Evolutionary conservation across 225 moss, liverwort and hornwort genomes (phyloP).

Genomic region (Straminergon stramineum): DNA sequence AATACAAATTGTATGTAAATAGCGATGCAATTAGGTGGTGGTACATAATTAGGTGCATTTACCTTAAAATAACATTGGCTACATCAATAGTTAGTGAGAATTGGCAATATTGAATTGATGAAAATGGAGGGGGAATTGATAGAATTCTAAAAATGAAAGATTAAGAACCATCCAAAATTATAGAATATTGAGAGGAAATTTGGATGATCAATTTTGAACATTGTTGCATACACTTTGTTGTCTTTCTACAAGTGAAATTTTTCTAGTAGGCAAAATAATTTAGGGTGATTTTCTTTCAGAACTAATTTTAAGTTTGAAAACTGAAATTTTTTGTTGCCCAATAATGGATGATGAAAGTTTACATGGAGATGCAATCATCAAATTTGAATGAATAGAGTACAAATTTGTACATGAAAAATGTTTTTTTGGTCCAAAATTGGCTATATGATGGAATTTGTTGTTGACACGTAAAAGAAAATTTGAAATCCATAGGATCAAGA

Average conservation of each 20-base stretch:
- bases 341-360: background rate
- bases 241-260: no score
- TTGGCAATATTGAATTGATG: background rate
- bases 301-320: background rate
- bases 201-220: background rate
- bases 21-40: background rate
- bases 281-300: background rate
- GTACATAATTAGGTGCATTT: background rate
- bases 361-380: background rate
- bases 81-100: background rate
- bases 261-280: background rate
- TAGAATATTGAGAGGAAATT: background rate
- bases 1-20: background rate
- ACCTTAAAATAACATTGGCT: background rate
- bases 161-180: background rate
- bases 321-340: background rate
- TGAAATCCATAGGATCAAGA: background rate
- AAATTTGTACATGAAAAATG: background rate
- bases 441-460: background rate
- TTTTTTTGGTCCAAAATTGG: background rate
- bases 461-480: fast-evolving
- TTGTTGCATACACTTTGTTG: background rate
- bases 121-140: background rate
- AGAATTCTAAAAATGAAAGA: background rate
- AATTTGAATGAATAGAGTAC: background rate